Percentiles rank a stretch among this genome's conserved stretches.
These are phyloP conservation scores for Didymella sp. DNA, from an alignment of 2,329 filamentous ascomycete genomes.

Conservation along the genomic window DNA sequence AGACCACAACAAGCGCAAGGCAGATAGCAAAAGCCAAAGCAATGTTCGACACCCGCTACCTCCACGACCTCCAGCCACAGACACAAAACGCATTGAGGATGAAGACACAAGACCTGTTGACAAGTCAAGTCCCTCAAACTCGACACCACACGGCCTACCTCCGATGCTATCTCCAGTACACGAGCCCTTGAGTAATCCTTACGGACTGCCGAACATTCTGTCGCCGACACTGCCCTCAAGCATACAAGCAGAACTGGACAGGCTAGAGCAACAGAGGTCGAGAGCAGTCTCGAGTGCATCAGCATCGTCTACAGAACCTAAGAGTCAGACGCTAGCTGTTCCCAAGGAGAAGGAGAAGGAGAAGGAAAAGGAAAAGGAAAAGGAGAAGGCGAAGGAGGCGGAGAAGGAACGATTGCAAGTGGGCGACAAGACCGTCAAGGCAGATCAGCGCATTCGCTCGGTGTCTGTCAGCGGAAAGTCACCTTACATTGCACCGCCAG, in stretches of 20 bases:
- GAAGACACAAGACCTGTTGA: slow-evolving; percentile 45
- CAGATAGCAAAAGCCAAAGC: slow-evolving; percentile 25
- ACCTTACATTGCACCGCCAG: slow-evolving; percentile 26
- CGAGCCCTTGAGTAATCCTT: slow-evolving; percentile 51
- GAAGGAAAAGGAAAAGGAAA: slow-evolving; percentile 22
- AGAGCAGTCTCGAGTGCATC: slow-evolving; percentile 47
- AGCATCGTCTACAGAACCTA: slow-evolving; percentile 43
- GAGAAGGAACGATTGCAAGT: slow-evolving; percentile 20
- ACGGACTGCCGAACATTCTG: slow-evolving; percentile 60
- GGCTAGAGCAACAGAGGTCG: slow-evolving; percentile 49
- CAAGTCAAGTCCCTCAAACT: slow-evolving; percentile 37
- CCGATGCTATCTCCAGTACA: slow-evolving; percentile 50
- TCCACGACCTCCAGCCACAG: slow-evolving; percentile 21
- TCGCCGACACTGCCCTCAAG: slow-evolving; percentile 65
- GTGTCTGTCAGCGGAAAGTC: slow-evolving; percentile 39
- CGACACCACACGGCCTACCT: slow-evolving; percentile 49
- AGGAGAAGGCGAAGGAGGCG: not conserved
- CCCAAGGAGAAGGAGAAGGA: slow-evolving; percentile 26
- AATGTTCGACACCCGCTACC: slow-evolving; percentile 18
- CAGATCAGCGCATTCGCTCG: slow-evolving; percentile 33
- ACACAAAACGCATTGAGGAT: slow-evolving; percentile 49
- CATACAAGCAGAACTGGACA: slow-evolving; percentile 61
- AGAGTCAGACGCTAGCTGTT: slow-evolving; percentile 35
- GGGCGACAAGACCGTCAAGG: slow-evolving; percentile 30
- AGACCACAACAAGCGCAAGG: slow-evolving; percentile 26